Evolutionary conservation across 2,329 filamentous ascomycete genomes (phyloP).

Genomic region (Sporothrix phasma): DNA sequence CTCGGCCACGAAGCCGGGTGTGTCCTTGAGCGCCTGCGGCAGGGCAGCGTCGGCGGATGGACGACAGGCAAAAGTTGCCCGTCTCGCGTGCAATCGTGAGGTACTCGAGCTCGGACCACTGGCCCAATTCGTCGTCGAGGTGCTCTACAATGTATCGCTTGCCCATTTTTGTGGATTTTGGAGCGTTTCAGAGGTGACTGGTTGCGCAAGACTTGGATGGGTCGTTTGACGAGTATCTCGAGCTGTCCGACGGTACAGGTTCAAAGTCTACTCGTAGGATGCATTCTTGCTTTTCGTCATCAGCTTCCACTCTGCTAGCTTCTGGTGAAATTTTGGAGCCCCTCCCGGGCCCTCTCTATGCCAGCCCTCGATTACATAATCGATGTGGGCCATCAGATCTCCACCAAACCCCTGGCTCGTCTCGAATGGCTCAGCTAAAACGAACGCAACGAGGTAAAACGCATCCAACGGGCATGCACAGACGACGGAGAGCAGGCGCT

Average conservation of each 20-base stretch:
- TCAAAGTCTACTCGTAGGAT: not conserved
- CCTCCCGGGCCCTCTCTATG: not conserved
- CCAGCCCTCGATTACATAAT: not conserved
- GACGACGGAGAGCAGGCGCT: not conserved
- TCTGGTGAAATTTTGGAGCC: not conserved
- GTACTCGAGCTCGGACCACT: slow-evolving; percentile 94
- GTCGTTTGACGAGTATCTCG: not conserved
- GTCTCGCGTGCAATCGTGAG: slow-evolving; percentile 77
- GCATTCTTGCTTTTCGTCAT: not conserved
- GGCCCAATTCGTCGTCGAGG: slow-evolving; percentile 85
- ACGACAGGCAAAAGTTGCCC: slow-evolving; percentile 71
- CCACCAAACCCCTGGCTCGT: not conserved
- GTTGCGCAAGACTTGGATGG: not conserved
- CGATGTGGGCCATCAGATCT: not conserved
- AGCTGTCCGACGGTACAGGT: too few species aligned
- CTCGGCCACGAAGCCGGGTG: slow-evolving; percentile 60
- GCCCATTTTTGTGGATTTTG: slow-evolving; percentile 19
- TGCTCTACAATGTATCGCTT: slow-evolving; percentile 94
- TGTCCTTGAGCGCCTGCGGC: slow-evolving; percentile 43
- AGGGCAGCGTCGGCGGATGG: slow-evolving; percentile 60
- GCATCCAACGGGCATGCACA: not conserved
- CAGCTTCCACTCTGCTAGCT: not conserved
- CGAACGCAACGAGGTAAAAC: slow-evolving; percentile 6
- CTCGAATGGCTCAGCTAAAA: slow-evolving; percentile 10
- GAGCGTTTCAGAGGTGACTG: not conserved